Evolutionary conservation across 371 early-diverging fungal species (phyloP), one percentile per base, ranked within the genome.

Genomic region (Mortierella sp.): DNA sequence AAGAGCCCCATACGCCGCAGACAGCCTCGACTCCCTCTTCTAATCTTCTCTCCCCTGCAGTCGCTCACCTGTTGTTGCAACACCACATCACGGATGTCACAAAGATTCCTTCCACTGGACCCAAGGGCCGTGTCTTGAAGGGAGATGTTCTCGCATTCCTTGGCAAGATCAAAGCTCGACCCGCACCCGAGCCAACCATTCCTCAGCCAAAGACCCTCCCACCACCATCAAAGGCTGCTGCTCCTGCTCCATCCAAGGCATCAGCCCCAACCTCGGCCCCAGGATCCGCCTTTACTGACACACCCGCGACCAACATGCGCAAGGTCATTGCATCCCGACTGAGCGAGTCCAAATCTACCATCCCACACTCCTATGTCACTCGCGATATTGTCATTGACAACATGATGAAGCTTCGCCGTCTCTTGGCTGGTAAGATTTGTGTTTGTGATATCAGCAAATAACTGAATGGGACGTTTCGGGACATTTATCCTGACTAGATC

Each of bases 61-160:
- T 90, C 9, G 74, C 83, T 37, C 84, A 81, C 59, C 77, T 90
- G 57, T 73, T 88, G 25, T 67, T 83, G 22, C 77, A 81, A 54
- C 83, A 91, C 78, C 86, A 88, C 40, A 85, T 84, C 25, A 63
- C 77, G 1, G 80, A 83, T 55, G 82, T 90, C 37, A 74, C 67
- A 63, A 81, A 85, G 78, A 90, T 94, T 65, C 78, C 49, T 52
- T 92, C 95, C 5, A 90, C 95, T 24, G 98, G 98, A 17, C 95
- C 96, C 37, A 88, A 91, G 59, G 95, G 95, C 16, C 90, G 96
- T 57, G 89, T 98, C 55, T 79, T 96, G 57, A 95, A 96, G 84
- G 91, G 92, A 31, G 98, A 98, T 73, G 93, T 97, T 0, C 82
- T 94, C 52, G 86, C 82, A 41, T 95, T 88, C 78, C 76, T 93